A percentile compares a stretch with the other conserved stretches of the same genome.
Evolutionary conservation across 169 alveolate species (phyloP).

Genomic region (Plasmodium cynomolgi): DNA sequence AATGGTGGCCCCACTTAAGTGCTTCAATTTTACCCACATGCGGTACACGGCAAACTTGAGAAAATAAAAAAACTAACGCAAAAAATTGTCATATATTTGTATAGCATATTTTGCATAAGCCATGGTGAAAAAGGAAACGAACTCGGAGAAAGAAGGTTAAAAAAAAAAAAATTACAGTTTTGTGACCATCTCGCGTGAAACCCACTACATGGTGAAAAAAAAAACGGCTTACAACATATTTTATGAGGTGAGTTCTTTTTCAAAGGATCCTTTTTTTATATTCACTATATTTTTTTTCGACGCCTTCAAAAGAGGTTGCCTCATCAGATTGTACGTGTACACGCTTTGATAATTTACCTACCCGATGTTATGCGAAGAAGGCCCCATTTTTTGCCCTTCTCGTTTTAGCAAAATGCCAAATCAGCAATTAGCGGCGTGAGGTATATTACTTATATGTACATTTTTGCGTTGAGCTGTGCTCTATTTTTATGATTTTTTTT

Average conservation of each 20-base stretch:
- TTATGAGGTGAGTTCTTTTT: background rate
- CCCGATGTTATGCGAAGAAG: background rate
- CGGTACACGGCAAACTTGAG: background rate
- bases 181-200: background rate
- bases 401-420: slow-evolving; percentile 5
- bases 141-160: background rate
- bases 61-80: background rate
- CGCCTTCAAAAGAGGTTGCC: background rate
- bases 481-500: background rate
- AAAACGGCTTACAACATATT: background rate
- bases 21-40: background rate
- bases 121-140: background rate
- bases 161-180: background rate
- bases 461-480: background rate
- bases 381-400: background rate
- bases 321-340: background rate
- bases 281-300: background rate
- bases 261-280: background rate
- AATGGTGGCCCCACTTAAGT: background rate
- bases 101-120: background rate
- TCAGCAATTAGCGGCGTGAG: background rate
- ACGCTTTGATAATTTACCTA: background rate
- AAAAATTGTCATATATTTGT: background rate
- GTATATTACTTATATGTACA: background rate
- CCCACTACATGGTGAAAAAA: background rate